Percentiles rank a stretch among this genome's conserved stretches.
Evolutionary conservation across 2,329 filamentous ascomycete genomes (phyloP).

Genomic region (Grosmannia clavigera): DNA sequence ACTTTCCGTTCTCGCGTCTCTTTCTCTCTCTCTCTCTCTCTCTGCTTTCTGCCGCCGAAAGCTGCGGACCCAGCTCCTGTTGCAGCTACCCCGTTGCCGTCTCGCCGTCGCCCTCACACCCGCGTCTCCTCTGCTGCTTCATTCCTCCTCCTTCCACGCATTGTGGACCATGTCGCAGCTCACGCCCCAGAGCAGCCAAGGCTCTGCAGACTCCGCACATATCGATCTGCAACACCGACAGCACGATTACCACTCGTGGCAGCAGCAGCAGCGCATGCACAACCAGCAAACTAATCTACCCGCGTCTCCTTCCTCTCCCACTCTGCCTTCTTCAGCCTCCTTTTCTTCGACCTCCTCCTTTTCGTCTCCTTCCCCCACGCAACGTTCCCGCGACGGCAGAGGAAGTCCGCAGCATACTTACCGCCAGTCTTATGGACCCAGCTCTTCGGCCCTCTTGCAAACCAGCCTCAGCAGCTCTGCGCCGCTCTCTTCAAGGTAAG

Average conservation of each 20-base stretch:
- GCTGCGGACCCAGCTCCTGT: too few species aligned
- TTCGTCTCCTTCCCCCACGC: neutral
- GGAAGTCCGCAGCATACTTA: neutral
- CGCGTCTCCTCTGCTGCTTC: neutral
- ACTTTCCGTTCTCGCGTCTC: too few species aligned
- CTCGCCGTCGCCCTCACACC: neutral
- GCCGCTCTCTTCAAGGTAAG: constrained; percentile 14
- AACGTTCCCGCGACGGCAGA: neutral
- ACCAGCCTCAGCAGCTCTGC: constrained; percentile 5
- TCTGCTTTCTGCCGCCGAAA: neutral
- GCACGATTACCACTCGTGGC: neutral
- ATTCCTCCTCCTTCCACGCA: constrained; percentile 15
- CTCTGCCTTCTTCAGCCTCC: constrained; percentile 6
- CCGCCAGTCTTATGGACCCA: constrained; percentile 4
- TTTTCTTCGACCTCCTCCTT: constrained; percentile 3
- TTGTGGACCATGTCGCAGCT: constrained; percentile 41
- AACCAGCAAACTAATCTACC: constrained; percentile 3
- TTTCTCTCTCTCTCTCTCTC: neutral
- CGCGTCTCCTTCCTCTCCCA: constrained; percentile 11
- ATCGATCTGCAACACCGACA: neutral
- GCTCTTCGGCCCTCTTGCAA: constrained; percentile 7
- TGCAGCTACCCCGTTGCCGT: neutral
- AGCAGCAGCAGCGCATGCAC: constrained; percentile 2
- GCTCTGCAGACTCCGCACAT: constrained; percentile 8
- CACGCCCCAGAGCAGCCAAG: constrained; percentile 32